A percentile compares a stretch with the other conserved stretches of the same genome.
phyloP scores from a whole-genome alignment of 768 basidiomycete species.

The Sarcodon aspratus region DNA sequence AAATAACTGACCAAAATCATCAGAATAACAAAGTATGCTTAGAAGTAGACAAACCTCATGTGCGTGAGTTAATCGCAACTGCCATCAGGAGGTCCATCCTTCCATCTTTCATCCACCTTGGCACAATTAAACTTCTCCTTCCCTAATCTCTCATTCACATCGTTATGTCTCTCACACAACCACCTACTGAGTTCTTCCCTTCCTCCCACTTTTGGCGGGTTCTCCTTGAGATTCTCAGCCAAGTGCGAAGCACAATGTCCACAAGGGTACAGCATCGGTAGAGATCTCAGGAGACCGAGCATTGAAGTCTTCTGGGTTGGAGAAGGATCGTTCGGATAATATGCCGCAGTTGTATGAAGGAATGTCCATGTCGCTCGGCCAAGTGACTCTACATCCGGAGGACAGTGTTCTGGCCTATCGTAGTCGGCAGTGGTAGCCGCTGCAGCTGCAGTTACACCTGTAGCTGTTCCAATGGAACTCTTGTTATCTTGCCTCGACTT shows the following conservation, averaged over 20 bases:
- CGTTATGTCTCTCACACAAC: slow-evolving; percentile 90
- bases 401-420: slow-evolving; percentile 57
- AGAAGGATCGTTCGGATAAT: slow-evolving; percentile 81
- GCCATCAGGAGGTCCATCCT: slow-evolving; percentile 79
- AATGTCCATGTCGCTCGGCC: slow-evolving; percentile 96
- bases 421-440: slow-evolving; percentile 15
- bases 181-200: slow-evolving; percentile 61
- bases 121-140: slow-evolving; percentile 77
- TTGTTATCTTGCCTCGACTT: slow-evolving; percentile 11
- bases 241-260: slow-evolving; percentile 77
- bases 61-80: slow-evolving; percentile 56
- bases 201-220: slow-evolving; percentile 73
- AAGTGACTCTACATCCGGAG: slow-evolving; percentile 82
- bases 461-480: neutral
- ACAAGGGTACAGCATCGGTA: slow-evolving; percentile 86
- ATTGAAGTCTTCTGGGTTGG: slow-evolving; percentile 72
- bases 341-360: slow-evolving; percentile 89
- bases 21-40: neutral
- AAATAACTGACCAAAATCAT: too few relatives aligned
- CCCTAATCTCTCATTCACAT: slow-evolving; percentile 79
- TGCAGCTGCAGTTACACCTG: slow-evolving; percentile 8
- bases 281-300: slow-evolving; percentile 64
- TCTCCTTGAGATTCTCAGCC: slow-evolving; percentile 47
- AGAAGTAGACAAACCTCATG: neutral
- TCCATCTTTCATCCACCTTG: slow-evolving; percentile 84